Evolutionary conservation across 2,329 filamentous ascomycete genomes (phyloP).

Genomic region (Scedosporium aurantiacum): DNA sequence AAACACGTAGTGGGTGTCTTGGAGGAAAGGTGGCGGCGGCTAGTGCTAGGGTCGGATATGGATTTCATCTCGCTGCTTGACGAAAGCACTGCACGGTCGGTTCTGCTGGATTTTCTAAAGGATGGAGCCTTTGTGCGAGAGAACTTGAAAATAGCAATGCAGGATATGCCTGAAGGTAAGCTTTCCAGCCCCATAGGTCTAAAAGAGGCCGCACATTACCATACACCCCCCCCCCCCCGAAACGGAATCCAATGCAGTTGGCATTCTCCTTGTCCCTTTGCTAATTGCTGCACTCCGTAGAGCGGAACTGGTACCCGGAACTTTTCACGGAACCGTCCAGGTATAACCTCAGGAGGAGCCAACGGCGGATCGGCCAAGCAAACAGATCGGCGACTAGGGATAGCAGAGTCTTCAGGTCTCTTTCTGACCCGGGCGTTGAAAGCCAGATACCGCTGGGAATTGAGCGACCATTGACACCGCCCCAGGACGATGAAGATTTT

Average conservation of each 20-base stretch:
- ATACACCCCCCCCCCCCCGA: no score
- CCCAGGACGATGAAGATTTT: no score
- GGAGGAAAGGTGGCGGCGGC: neutral
- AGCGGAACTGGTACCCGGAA: neutral
- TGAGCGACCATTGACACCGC: neutral
- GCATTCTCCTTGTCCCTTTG: neutral
- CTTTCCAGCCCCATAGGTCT: neutral
- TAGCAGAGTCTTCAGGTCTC: neutral
- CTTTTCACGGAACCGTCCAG: neutral
- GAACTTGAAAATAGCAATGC: neutral
- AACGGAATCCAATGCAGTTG: neutral
- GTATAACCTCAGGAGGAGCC: neutral
- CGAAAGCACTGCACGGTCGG: neutral
- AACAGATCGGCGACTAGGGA: neutral
- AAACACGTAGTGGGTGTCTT: neutral
- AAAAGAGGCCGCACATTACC: no score
- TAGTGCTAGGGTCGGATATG: neutral
- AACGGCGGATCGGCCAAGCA: neutral
- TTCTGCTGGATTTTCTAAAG: conserved; percentile 2
- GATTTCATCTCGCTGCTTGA: neutral
- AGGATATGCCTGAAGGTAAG: neutral
- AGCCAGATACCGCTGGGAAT: neutral
- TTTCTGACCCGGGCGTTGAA: neutral
- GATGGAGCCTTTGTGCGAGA: neutral
- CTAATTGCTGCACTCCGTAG: neutral